Evolutionary conservation across 495 filamentous ascomycete genomes (phyloP).

Genomic region (Penicillium subrubescens): DNA sequence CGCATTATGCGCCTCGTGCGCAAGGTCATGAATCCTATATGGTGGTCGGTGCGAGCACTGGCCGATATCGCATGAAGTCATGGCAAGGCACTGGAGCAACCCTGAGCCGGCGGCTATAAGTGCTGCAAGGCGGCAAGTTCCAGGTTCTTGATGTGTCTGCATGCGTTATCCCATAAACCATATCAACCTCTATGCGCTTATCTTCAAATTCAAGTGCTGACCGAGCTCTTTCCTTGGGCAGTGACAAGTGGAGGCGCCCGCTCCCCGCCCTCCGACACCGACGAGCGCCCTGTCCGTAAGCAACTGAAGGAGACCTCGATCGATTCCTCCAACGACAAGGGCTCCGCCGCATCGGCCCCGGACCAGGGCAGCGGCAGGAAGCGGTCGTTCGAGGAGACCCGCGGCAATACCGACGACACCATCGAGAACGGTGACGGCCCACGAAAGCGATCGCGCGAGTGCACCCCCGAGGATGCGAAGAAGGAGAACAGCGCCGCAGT

Average conservation of each 20-base stretch:
- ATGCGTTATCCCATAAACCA: not conserved
- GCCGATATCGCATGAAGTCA: conserved; percentile 8
- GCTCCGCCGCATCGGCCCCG: not conserved
- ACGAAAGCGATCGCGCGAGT: conserved; percentile 53
- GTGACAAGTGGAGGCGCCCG: conserved; percentile 33
- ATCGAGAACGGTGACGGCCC: conserved; percentile 32
- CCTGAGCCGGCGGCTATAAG: conserved; percentile 5
- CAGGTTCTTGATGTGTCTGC: not conserved
- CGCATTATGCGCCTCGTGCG: not conserved
- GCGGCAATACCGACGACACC: conserved; percentile 15
- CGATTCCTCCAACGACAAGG: conserved; percentile 28
- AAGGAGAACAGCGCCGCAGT: not conserved
- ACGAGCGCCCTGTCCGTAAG: conserved; percentile 60
- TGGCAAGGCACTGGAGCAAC: conserved; percentile 1
- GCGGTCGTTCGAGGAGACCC: conserved; percentile 55
- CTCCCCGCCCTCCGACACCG: conserved; percentile 46
- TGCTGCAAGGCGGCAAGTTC: not conserved
- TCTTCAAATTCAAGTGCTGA: conserved; percentile 11
- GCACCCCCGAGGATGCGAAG: conserved; percentile 18
- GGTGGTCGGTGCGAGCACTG: not conserved
- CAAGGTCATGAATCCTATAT: not conserved
- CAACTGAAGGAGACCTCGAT: conserved; percentile 65
- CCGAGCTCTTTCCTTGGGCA: conserved; percentile 9
- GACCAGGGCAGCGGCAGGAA: conserved; percentile 49
- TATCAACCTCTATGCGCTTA: not conserved